phyloP scores from a whole-genome alignment of 2,329 filamentous ascomycete species.

The Fusarium liriodendri region DNA sequence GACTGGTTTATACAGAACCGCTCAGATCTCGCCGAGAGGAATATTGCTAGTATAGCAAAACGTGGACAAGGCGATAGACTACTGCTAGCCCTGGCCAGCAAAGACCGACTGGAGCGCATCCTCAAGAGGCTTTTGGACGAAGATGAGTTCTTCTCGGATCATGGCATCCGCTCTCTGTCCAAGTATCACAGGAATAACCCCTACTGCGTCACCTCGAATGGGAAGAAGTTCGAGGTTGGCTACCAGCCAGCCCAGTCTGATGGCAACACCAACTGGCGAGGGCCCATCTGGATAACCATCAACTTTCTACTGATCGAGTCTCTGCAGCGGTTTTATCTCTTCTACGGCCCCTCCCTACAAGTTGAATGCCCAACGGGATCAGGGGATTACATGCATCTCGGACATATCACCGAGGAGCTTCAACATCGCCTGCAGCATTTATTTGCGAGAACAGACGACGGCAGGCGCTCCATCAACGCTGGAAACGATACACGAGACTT shows the following conservation, averaged over 20 bases:
- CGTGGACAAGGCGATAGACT: conserved; percentile 91
- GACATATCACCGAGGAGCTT: conserved; percentile 94
- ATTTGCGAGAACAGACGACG: conserved; percentile 85
- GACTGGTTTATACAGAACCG: conserved; percentile 95
- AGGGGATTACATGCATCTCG: conserved; percentile 96
- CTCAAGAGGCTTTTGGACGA: conserved; percentile 93
- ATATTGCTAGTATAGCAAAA: conserved; percentile 92
- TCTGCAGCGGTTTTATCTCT: conserved; percentile 94
- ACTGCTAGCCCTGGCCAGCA: conserved; percentile 89
- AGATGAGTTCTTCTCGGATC: conserved; percentile 89
- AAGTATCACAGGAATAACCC: conserved; percentile 92
- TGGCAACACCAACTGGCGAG: conserved; percentile 98
- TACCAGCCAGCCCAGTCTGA: conserved; percentile 96
- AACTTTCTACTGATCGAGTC: conserved; percentile 96
- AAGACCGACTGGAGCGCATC: conserved; percentile 88
- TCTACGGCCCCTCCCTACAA: conserved; percentile 88
- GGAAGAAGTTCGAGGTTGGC: conserved; percentile 85
- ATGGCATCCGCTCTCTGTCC: conserved; percentile 91
- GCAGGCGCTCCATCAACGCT: conserved; percentile 87
- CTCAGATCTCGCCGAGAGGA: conserved; percentile 87
- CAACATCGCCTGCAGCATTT: conserved; percentile 95
- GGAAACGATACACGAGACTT: conserved; percentile 91
- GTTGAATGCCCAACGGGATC: conserved; percentile 95
- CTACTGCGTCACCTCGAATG: conserved; percentile 95
- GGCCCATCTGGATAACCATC: conserved; percentile 94